Evolutionary conservation across 2,329 filamentous ascomycete genomes (phyloP).

Genomic region (Stachybotrys chartarum): DNA sequence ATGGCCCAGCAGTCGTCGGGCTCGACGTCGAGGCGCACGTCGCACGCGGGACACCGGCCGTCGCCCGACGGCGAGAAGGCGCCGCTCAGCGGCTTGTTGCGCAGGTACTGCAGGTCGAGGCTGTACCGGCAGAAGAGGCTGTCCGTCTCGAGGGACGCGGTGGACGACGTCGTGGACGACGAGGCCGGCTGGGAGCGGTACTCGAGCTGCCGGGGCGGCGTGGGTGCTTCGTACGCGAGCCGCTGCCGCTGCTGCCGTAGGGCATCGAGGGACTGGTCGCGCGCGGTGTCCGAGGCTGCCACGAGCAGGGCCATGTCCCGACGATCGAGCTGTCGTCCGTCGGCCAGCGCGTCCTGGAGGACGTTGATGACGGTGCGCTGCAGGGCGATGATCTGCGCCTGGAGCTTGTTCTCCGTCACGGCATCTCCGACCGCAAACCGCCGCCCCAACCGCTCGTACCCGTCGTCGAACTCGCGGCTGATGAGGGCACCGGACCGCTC

Average conservation of each 20-base stretch:
- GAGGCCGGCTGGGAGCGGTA: neutral
- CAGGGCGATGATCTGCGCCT: conserved; percentile 15
- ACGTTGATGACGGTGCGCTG: conserved; percentile 18
- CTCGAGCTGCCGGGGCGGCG: neutral
- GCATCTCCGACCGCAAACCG: conserved; percentile 15
- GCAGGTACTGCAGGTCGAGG: conserved; percentile 11
- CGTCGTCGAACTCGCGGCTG: conserved; percentile 15
- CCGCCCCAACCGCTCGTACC: conserved; percentile 12
- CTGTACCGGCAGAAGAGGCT: conserved; percentile 15
- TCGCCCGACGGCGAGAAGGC: conserved; percentile 9
- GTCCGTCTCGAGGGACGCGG: conserved; percentile 5
- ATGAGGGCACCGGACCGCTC: conserved; percentile 13
- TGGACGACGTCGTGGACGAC: neutral
- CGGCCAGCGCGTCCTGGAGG: conserved; percentile 12
- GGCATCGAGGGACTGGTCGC: conserved; percentile 12
- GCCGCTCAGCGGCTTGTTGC: conserved; percentile 7
- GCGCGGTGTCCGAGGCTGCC: conserved; percentile 14
- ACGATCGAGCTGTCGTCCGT: conserved; percentile 12
- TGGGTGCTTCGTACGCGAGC: conserved; percentile 4
- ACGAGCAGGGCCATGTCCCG: conserved; percentile 14
- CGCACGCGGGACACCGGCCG: conserved; percentile 12
- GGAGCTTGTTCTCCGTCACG: conserved; percentile 15
- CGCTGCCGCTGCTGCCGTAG: conserved; percentile 13
- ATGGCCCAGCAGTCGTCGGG: conserved; percentile 14
- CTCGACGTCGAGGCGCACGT: conserved; percentile 9